Conservation (phyloP, 441 rosid genomes). For the Gossypium trilobum region DNA sequence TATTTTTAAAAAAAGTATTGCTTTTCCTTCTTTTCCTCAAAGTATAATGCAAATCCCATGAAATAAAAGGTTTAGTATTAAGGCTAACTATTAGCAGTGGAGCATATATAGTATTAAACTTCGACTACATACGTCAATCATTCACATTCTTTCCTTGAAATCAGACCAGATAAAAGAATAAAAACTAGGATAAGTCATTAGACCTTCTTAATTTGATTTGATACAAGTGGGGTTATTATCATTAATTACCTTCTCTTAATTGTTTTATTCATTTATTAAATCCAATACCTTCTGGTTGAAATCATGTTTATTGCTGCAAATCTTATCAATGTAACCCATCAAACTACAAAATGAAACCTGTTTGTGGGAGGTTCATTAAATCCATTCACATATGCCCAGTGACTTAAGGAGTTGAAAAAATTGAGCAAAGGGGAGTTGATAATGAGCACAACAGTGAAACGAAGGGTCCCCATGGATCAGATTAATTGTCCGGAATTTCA, state of each 20-base stretch:
- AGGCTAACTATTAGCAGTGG: not conserved
- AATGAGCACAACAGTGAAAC: not conserved
- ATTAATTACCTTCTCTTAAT: not conserved
- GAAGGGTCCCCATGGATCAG: constrained; percentile 6
- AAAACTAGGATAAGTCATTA: not conserved
- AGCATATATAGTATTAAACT: not conserved
- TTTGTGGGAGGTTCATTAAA: not conserved
- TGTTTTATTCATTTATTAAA: not conserved
- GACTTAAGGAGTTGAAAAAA: not conserved
- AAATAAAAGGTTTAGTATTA: not conserved
- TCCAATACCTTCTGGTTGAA: not conserved
- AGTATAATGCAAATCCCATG: constrained; percentile 22
- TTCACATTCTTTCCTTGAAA: not conserved
- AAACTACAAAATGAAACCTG: not conserved
- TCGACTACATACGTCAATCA: not conserved
- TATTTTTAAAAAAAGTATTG: not conserved
- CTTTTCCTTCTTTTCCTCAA: not conserved
- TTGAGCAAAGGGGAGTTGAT: not conserved
- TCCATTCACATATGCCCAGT: not conserved
- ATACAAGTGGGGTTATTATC: not conserved
- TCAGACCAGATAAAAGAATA: not conserved
- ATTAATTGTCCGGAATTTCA: constrained; percentile 17
- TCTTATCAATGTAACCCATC: not conserved
- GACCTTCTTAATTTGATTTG: not conserved
- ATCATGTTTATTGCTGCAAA: not conserved